Conservation (phyloP, 192 early-diverging fungal genomes). For the Powellomyces hirtus region DNA sequence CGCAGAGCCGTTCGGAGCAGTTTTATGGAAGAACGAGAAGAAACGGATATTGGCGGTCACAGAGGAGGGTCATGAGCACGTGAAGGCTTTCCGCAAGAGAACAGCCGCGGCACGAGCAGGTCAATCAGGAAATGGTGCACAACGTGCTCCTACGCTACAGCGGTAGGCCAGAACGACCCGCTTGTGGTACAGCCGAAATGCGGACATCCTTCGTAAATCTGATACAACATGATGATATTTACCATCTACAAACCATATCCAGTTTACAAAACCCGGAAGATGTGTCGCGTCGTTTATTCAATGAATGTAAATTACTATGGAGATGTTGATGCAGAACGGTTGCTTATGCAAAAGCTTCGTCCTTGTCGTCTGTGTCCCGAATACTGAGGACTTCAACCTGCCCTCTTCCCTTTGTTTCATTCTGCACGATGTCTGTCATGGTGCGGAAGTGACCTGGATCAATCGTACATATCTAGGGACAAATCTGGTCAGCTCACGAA, state of each 20-base stretch:
- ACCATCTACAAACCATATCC: too few species aligned
- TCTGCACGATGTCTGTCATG: conserved; percentile 80
- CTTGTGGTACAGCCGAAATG: too few species aligned
- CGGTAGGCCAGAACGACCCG: too few species aligned
- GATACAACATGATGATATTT: too few species aligned
- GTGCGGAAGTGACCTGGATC: conserved; percentile 91
- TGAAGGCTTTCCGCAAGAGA: conserved; percentile 29
- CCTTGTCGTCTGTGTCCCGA: conserved; percentile 35
- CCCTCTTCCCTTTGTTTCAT: conserved; percentile 84
- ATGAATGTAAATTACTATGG: too few species aligned
- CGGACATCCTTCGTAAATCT: too few species aligned
- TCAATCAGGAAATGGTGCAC: too few species aligned
- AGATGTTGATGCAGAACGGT: too few species aligned
- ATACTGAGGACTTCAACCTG: conserved; percentile 81
- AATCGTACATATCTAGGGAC: conserved; percentile 68
- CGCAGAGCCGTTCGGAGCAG: conserved; percentile 69
- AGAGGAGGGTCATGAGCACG: conserved; percentile 67
- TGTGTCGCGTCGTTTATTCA: too few species aligned
- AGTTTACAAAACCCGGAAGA: too few species aligned
- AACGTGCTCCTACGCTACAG: too few species aligned
- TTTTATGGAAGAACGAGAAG: conserved; percentile 75
- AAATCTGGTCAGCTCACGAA: not conserved
- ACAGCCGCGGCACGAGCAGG: not conserved
- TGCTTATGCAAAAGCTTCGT: conserved; percentile 28
- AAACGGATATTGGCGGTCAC: conserved; percentile 72